Percentiles rank a stretch among this genome's conserved stretches.
phyloP scores from a whole-genome alignment of 2,329 filamentous ascomycete genomes.

The Fusarium phyllophilum region DNA sequence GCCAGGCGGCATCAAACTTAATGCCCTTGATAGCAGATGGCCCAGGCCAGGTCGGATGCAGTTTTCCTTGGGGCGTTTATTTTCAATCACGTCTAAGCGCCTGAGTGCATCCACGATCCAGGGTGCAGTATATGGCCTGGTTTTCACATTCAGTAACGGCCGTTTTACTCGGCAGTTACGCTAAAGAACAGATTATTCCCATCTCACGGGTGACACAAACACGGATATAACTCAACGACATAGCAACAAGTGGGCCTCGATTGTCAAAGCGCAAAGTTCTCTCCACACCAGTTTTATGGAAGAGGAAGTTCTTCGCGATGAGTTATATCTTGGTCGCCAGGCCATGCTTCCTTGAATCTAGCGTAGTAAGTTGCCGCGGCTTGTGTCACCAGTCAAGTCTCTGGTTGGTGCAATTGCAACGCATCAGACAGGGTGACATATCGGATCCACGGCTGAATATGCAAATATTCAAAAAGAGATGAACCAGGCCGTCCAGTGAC shows the following conservation, averaged over 20 bases:
- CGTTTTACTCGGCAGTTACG: slow-evolving; percentile 13
- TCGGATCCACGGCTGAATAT: not conserved
- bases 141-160: slow-evolving; percentile 5
- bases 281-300: not conserved
- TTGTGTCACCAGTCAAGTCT: slow-evolving; percentile 1
- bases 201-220: not conserved
- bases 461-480: slow-evolving; percentile 13
- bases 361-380: slow-evolving; percentile 13
- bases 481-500: not conserved
- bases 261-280: slow-evolving; percentile 23
- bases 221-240: slow-evolving; percentile 8
- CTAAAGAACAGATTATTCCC: slow-evolving; percentile 12
- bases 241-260: not conserved
- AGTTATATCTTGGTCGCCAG: slow-evolving; percentile 1
- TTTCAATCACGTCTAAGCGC: slow-evolving; percentile 5
- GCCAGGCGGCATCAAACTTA: slow-evolving; percentile 6
- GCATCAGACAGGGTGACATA: slow-evolving; percentile 1
- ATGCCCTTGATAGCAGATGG: not conserved
- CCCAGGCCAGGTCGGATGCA: not conserved
- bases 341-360: not conserved
- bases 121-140: slow-evolving; percentile 6
- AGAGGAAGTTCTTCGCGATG: not conserved
- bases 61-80: not conserved
- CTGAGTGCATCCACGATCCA: not conserved
- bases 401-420: not conserved